phyloP scores from a whole-genome alignment of 495 filamentous ascomycete genomes.

The Aeminium ludgeri region DNA sequence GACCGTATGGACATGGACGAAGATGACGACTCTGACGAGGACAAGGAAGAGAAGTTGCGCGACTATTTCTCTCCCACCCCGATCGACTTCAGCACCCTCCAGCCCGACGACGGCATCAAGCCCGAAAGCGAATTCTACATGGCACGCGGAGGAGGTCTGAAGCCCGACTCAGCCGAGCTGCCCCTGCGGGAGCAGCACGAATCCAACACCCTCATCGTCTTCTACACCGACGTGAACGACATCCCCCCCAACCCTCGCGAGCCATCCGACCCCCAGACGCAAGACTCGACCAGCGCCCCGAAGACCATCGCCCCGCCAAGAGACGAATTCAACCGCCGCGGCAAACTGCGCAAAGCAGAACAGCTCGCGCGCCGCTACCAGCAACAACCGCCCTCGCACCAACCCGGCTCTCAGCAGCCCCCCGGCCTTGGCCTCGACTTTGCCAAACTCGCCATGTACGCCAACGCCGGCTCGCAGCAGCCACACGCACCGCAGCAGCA shows the following conservation, averaged over 20 bases:
- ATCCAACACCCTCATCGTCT: conserved; percentile 61
- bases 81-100: conserved; percentile 42
- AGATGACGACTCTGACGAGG: conserved; percentile 38
- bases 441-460: background rate
- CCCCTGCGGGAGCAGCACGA: conserved; percentile 55
- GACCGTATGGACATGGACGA: conserved; percentile 47
- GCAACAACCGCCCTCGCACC: conserved; percentile 13
- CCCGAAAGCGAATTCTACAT: conserved; percentile 29
- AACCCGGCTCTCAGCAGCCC: conserved; percentile 10
- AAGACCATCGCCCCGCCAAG: conserved; percentile 14
- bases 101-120: conserved; percentile 32
- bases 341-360: conserved; percentile 3
- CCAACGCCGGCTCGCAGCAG: background rate
- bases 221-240: conserved; percentile 56
- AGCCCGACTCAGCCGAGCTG: conserved; percentile 47
- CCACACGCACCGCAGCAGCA: conserved; percentile 6
- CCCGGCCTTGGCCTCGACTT: background rate
- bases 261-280: conserved; percentile 32
- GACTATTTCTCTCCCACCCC: conserved; percentile 29
- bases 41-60: conserved; percentile 30
- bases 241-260: conserved; percentile 66
- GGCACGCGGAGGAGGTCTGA: conserved; percentile 45
- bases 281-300: conserved; percentile 21
- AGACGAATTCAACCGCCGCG: conserved; percentile 10
- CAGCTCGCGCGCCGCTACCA: background rate